These are phyloP conservation scores for Suillus americanus DNA, from an alignment of 768 basidiomycete species.

Conservation along the genomic window DNA sequence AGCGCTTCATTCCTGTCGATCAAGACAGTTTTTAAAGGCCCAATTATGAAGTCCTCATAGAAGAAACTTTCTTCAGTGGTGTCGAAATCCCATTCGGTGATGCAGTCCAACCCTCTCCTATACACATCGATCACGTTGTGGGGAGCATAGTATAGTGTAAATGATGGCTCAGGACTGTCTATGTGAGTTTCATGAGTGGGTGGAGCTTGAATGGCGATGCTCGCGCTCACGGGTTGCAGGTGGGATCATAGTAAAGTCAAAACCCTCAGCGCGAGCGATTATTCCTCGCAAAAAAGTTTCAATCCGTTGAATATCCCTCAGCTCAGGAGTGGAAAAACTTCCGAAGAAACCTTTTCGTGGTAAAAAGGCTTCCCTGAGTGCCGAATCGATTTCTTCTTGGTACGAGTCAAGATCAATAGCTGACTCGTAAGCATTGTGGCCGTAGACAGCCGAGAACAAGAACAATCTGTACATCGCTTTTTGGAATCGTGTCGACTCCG, in stretches of 20 bases:
- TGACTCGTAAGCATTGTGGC: conserved; percentile 2
- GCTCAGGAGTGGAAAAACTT: conserved; percentile 14
- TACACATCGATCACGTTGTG: background rate
- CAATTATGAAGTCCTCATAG: background rate
- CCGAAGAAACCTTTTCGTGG: conserved; percentile 13
- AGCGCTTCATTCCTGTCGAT: background rate
- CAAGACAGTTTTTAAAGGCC: background rate
- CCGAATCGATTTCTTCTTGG: background rate
- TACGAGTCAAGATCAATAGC: conserved; percentile 9
- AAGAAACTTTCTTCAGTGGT: background rate
- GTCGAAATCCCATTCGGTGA: background rate
- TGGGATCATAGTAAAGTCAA: background rate
- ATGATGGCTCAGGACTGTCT: background rate
- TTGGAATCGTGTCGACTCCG: conserved; percentile 33
- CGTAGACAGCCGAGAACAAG: conserved; percentile 18
- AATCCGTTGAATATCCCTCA: conserved; percentile 21
- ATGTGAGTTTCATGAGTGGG: background rate
- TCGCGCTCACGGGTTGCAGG: background rate
- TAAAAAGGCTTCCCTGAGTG: conserved; percentile 10
- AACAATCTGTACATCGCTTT: conserved; percentile 31
- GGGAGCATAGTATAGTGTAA: background rate
- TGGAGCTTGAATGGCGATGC: background rate
- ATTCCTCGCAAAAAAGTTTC: conserved; percentile 20
- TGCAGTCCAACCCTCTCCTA: background rate
- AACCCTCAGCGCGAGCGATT: conserved; percentile 1